Base-by-base conservation (phyloP, 148 eudicot genomes). In the Fagopyrum tataricum region DNA sequence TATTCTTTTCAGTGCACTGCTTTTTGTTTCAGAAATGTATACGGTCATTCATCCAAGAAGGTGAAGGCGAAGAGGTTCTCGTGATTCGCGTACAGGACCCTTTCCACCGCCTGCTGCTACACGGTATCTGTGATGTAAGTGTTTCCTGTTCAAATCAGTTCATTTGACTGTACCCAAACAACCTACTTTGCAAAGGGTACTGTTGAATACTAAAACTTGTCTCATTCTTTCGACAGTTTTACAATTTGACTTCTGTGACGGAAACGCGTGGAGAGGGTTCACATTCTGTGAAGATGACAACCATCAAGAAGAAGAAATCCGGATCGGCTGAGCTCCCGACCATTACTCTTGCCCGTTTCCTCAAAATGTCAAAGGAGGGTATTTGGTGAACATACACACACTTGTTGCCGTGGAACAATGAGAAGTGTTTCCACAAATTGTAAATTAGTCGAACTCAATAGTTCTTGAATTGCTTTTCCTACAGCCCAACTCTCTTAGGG, bases 111-210 rank as follows among this genome's bases (percentile, higher is more conserved):
- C 81, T 94, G 77, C 75, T 94, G 78, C 90, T 94, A 66, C 98
- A 94, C 74, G 98, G 98, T 43, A 88, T 94, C 72, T 94, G 93
- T 71, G 98, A 94, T 93, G 98, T 94, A 89, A 71, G 59, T 39
- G 40, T 51, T 4, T 42, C 4, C 39, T 4, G 10, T 0, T 7
- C n/a, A 52, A 3, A 55, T 31, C 44, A 23, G 49, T 24, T 66
- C 24, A 12, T 58, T 20, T 56, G 12, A 23, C 55, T 13, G 59
- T 17, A 52, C 6, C 6, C 1, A 4, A 7, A 49, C 53, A n/a
- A 48, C 18, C 18, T 49, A 49, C 14, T 15, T 49, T 49, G 53
- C 14, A 49, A 49, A 49, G 15, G 3, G 9, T 48, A 48, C 52
- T 48, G 4, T 47, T 2, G 21, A 20, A 4, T 53, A 2, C 31